Evolutionary conservation across 2,329 filamentous ascomycete genomes (phyloP).

Genomic region (Tolypocladium guangdongense): DNA sequence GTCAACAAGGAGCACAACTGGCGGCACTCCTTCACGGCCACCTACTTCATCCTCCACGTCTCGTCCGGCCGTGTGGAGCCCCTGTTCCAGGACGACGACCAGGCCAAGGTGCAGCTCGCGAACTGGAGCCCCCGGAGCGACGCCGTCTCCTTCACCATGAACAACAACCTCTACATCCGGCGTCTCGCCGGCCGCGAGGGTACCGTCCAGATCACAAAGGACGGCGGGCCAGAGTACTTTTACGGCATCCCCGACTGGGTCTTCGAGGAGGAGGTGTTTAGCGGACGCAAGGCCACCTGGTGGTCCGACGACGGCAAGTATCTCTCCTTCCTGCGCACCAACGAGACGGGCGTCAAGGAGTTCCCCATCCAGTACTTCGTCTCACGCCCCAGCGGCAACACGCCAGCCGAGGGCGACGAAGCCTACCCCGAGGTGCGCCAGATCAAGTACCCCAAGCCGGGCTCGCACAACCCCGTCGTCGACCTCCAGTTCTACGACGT

Average conservation of each 20-base stretch:
- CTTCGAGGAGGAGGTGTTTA: constrained; percentile 61
- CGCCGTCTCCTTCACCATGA: constrained; percentile 75
- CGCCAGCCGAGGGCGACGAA: constrained; percentile 59
- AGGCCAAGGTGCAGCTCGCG: constrained; percentile 67
- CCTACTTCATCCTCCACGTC: constrained; percentile 91
- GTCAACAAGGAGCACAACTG: constrained; percentile 67
- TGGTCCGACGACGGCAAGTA: constrained; percentile 88
- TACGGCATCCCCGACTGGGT: constrained; percentile 98
- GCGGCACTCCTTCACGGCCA: constrained; percentile 78
- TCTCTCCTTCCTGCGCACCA: constrained; percentile 83
- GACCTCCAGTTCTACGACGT: constrained; percentile 84
- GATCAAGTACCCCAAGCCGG: constrained; percentile 97
- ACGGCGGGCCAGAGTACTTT: constrained; percentile 82
- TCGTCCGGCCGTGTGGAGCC: constrained; percentile 66
- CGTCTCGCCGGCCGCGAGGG: constrained; percentile 40
- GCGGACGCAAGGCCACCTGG: constrained; percentile 77
- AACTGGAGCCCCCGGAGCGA: constrained; percentile 83
- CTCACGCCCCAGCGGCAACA: constrained; percentile 67
- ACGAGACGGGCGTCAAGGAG: constrained; percentile 83
- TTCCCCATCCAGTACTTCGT: constrained; percentile 93
- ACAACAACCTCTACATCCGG: constrained; percentile 85
- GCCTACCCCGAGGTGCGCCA: constrained; percentile 80
- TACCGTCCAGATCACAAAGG: constrained; percentile 66
- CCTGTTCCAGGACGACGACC: constrained; percentile 57
- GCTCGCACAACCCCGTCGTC: constrained; percentile 84